Evolutionary conservation across 2,329 filamentous ascomycete species (phyloP).

Genomic region (Ascocoryne sarcoides): DNA sequence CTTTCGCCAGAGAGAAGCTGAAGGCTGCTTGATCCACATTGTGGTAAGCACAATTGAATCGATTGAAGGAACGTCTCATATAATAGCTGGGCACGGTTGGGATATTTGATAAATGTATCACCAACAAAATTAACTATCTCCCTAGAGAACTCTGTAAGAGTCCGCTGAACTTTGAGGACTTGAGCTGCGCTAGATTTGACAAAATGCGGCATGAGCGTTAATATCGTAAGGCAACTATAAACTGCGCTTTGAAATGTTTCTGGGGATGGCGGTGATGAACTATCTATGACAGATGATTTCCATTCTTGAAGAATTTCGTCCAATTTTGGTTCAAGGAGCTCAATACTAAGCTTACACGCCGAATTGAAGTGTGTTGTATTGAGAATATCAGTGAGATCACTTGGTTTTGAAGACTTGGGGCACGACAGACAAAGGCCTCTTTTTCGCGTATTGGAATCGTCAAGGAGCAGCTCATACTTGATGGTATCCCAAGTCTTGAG

Average conservation of each 20-base stretch:
- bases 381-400: slow-evolving; percentile 10
- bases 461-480: slow-evolving; percentile 47
- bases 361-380: slow-evolving; percentile 23
- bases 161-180: slow-evolving; percentile 12
- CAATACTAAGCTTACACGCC: slow-evolving; percentile 24
- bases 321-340: slow-evolving; percentile 24
- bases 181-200: slow-evolving; percentile 12
- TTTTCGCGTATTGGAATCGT: slow-evolving; percentile 14
- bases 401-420: slow-evolving; percentile 9
- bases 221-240: slow-evolving; percentile 20
- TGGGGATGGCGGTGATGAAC: slow-evolving; percentile 18
- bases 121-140: slow-evolving; percentile 18
- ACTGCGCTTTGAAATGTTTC: slow-evolving; percentile 24
- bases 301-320: slow-evolving; percentile 21
- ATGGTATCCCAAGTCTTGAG: slow-evolving; percentile 35
- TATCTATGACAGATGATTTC: slow-evolving; percentile 17
- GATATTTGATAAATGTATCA: slow-evolving; percentile 9
- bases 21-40: slow-evolving; percentile 13
- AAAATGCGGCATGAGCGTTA: slow-evolving; percentile 21
- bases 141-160: slow-evolving; percentile 11
- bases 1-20: slow-evolving; percentile 11
- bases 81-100: slow-evolving; percentile 13
- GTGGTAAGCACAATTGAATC: slow-evolving; percentile 24
- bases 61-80: slow-evolving; percentile 21
- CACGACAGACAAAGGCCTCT: slow-evolving; percentile 16